Evolutionary conservation across 2,329 filamentous ascomycete genomes (phyloP), one percentile per base, ranked within the genome.

Genomic region (Boeremia exigua): DNA sequence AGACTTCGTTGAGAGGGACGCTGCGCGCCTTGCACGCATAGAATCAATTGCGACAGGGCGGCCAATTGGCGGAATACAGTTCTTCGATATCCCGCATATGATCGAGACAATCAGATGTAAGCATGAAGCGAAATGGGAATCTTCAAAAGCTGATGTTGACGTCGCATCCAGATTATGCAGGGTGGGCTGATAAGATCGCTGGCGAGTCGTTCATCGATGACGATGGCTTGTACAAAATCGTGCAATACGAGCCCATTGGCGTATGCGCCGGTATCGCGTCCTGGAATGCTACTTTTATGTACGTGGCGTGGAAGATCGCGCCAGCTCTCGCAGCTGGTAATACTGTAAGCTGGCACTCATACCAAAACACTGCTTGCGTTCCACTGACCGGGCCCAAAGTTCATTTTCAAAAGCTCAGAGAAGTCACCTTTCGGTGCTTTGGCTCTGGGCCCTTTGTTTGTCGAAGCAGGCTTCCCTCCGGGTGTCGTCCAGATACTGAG

Each of bases 201-300:
- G 89, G 90, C 30, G 84, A 89, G 70, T 86, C 87, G 4, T 89
- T 91, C 62, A 11, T 84, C 82, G 6, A 81, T 82, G 1, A 75
- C 78, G 45, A 92, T 91, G 65, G 88, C 87, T 4, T 92, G 91
- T 71, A 91, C 88, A 0, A 77, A 6, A 59, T 56, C 12, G 51
- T 55, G 14, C 32, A 90, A 52, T 84, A 86, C 61, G 86, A 92
- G 74, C 89, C 89, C 2, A 77, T 92, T 32, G 90, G 90, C 19
- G 89, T 93, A 0, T 89, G 88, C 61, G 89, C 84, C 0, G 81
- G 83, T 72, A 91, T 92, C 61, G 89, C 90, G 55, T 88, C 89
- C 17, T 92, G 89, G 87, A 92, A 92, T 73, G 90, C 88, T 61
- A 89, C 89, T 1, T 79, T 92, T 28, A 90, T 91, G 84, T 46